Base-by-base conservation (phyloP, 169 alveolate species). In the Plasmodium falciparum region DNA sequence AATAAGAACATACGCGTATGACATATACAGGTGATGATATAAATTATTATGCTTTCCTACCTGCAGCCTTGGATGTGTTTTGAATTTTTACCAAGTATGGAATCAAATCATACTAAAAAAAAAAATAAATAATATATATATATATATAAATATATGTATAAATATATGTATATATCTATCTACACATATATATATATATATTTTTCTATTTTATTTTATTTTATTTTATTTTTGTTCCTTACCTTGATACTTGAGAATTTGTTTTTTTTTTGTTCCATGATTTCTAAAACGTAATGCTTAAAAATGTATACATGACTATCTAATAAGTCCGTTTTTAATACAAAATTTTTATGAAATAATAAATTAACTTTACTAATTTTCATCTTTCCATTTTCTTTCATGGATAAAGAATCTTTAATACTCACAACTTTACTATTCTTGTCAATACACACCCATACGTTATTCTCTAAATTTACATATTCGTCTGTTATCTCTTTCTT, bases 361-460 rank as follows among this genome's bases (percentile, higher is more conserved):
- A 80, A 52, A 67, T 80, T 80, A 5, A 80, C 69, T 80, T 80
- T 80, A 17, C 73, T 67, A 1, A 80, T 80, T 67, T 80, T 80
- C 45, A 80, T 9, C n/a, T 72, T 67, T 11, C 90, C 90, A 66
- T 70, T 69, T 61, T 80, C 83, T 61, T 80, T 80, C 80, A 80
- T 80, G 0, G 90, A 66, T 17, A 80, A 45, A 2, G 90, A 15
- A 56, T 80, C 90, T 26, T 67, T 54, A 52, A 80, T 80, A 12
- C 90, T 80, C 2, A 80, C 90, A 22, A 80, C 90, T 39, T 67
- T 80, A 61, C 90, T 80, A 24, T 80, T 80, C 24, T 67, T 80
- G 17, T 80, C 90, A 4, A 80, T 80, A 47, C 90, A 80, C 9
- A 80, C 90, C 90, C 90, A 80, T n/a, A 80, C 71, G 26, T 54